phyloP scores from a whole-genome alignment of 768 basidiomycete species.

The Macrolepiota albuminosa region DNA sequence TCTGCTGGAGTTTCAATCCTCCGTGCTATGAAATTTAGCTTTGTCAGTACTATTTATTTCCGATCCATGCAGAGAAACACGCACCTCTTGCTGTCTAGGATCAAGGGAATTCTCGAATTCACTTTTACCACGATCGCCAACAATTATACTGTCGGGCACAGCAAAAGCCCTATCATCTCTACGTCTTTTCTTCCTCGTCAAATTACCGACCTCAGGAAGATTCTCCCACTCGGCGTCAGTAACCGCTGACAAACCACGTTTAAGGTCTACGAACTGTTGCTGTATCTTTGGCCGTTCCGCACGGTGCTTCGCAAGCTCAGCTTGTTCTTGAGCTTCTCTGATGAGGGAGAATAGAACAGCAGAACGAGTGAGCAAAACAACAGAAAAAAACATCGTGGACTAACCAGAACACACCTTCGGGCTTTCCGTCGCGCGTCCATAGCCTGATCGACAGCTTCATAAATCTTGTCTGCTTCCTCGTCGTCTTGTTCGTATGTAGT shows the following conservation, averaged over 20 bases:
- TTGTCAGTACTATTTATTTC: neutral
- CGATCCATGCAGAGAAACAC: conserved; percentile 15
- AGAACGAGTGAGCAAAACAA: conserved; percentile 20
- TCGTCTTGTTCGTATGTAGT: conserved; percentile 97
- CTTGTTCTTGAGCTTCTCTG: conserved; percentile 27
- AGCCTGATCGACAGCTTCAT: conserved; percentile 83
- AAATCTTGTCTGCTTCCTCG: conserved; percentile 95
- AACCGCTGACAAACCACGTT: conserved; percentile 80
- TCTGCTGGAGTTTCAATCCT: conserved; percentile 79
- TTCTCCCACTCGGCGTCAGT: conserved; percentile 93
- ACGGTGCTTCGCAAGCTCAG: conserved; percentile 55
- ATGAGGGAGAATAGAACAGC: conserved; percentile 14
- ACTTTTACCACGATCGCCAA: conserved; percentile 72
- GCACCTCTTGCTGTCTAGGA: conserved; percentile 68
- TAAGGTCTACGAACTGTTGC: conserved; percentile 92
- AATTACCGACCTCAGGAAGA: conserved; percentile 94
- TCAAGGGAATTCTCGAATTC: conserved; percentile 81
- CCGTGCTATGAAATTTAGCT: conserved; percentile 35
- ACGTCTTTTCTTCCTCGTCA: conserved; percentile 87
- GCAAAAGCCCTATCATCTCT: conserved; percentile 83
- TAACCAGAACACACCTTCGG: conserved; percentile 66
- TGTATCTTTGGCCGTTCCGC: conserved; percentile 93
- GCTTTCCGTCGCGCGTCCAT: conserved; percentile 85
- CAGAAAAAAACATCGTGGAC: conserved; percentile 23
- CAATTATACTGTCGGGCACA: conserved; percentile 90